phyloP scores from a whole-genome alignment of 225 moss, liverwort and hornwort species.

The Bryoerythrophyllum caledonicum region DNA sequence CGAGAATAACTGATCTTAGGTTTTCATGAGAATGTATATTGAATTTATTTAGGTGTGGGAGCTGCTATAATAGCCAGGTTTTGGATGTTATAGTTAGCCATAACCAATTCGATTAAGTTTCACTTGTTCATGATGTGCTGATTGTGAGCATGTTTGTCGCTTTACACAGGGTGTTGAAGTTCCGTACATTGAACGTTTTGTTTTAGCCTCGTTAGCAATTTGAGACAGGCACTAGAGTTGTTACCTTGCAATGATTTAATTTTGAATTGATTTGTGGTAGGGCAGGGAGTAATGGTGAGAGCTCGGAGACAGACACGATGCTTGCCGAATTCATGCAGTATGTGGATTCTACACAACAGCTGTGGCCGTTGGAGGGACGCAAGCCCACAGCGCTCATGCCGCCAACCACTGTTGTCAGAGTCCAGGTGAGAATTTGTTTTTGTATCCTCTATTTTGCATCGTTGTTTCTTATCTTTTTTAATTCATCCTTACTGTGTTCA shows the following conservation, averaged over 20 bases:
- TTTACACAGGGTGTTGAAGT: background rate
- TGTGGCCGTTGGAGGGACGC: conserved; percentile 83
- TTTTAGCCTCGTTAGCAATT: background rate
- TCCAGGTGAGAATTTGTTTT: conserved; percentile 40
- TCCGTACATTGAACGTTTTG: background rate
- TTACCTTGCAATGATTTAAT: background rate
- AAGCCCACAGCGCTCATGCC: conserved; percentile 82
- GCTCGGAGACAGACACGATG: conserved; percentile 55
- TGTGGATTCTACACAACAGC: conserved; percentile 72
- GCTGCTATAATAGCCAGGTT: background rate
- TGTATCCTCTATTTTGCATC: background rate
- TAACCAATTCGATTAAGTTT: background rate
- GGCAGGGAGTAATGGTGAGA: conserved; percentile 49
- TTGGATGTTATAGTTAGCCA: background rate
- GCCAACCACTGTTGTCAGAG: conserved; percentile 69
- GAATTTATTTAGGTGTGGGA: background rate
- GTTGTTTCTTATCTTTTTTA: background rate
- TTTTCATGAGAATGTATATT: no score
- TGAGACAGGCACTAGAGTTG: background rate
- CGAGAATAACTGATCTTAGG: no score
- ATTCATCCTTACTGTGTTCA: conserved; percentile 15
- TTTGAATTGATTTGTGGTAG: conserved; percentile 23
- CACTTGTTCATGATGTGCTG: background rate
- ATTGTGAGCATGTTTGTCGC: background rate
- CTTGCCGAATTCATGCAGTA: conserved; percentile 76